Base-by-base conservation (phyloP, 1,139 yeast species). In the Taphrina sp. region DNA sequence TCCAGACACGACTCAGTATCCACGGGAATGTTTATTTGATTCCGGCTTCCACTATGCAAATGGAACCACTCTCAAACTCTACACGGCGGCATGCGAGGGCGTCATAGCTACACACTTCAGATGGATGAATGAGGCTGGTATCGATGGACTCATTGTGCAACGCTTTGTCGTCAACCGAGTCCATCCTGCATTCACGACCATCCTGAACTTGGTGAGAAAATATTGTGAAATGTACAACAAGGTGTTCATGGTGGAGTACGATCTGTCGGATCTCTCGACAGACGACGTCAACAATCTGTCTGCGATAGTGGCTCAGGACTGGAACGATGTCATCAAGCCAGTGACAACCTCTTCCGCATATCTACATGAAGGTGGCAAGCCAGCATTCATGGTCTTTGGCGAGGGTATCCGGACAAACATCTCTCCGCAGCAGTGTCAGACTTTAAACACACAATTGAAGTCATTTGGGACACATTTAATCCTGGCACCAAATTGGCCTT, bases 241-340 rank as follows among this genome's bases (percentile, higher is more conserved):
- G 17, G 37, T 34, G 7, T 34, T 34, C 37, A 34, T 34, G 37
- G 37, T 34, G 14, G 37, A 34, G 37, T 34, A 34, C 17, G 37
- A 34, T n/a, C 37, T 34, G 37, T 34, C 37, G 5, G 37, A 34
- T 34, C 37, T 34, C 14, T 12, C n/a, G n/a, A 14, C n/a, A 12
- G 7, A 7, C 5, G 16, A 34, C 7, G 37, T 34, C 37, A 14
- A 10, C n/a, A 34, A 34, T 14, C 17, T 34, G 37, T 8, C 37
- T 5, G 37, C 37, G 17, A 34, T 14, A 8, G 17, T 34, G 37
- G 14, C 7, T 5, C 14, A 10, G 14, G 37, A 34, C 37, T 34
- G 8, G 14, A n/a, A 10, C 37, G n/a, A 34, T 14, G 17, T 34
- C 37, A 34, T 34, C 17, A 8, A n/a, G 8, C 37, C 37, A 7